These are phyloP conservation scores for Helianthus annuus DNA, from an alignment of 129 eudicot species.

Conservation along the genomic window HanXRQr2.0-SUNRISE NC_035439.2:133717801-133718300, in stretches of 20 bases:
- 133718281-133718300: slow-evolving; percentile 78
- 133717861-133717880: no score
- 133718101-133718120: slow-evolving; percentile 80
- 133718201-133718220: neutral
- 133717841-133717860: no score
- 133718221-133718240: neutral
- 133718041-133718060: slow-evolving; percentile 42
- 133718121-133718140: slow-evolving; percentile 66
- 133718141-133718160: slow-evolving; percentile 71
- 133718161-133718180: slow-evolving; percentile 48
- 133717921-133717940: no score
- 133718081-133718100: slow-evolving; percentile 83
- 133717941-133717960: no score
- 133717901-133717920: no score
- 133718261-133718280: slow-evolving; percentile 16
- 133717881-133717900: no score
- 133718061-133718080: slow-evolving; percentile 45
- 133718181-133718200: slow-evolving; percentile 60
- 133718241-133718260: neutral
- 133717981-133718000: no score
- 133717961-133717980: no score
- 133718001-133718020: no score
- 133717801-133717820: no score
- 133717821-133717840: no score
- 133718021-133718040: neutral